These are phyloP conservation scores for Chlamydomonas sp. DNA, from an alignment of 139 green algal species.

Conservation along the genomic window DNA sequence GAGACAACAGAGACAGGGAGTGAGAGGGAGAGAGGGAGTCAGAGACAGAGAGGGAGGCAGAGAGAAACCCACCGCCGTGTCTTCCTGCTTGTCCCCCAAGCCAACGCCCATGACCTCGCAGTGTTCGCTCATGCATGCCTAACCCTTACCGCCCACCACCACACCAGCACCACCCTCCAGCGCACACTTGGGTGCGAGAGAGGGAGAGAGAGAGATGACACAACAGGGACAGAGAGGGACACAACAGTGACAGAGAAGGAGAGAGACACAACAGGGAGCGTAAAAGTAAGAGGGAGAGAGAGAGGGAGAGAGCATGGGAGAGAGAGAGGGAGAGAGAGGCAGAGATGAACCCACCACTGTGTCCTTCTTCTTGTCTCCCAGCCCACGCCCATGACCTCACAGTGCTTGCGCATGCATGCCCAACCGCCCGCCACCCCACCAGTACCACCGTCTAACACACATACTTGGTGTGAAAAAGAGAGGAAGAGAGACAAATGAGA, in stretches of 20 bases:
- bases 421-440: too few relatives aligned
- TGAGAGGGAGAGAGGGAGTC: background rate
- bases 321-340: background rate
- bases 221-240: too few relatives aligned
- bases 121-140: slow-evolving; percentile 42
- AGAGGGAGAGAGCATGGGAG: background rate
- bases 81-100: slow-evolving; percentile 15
- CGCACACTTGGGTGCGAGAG: too few relatives aligned
- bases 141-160: too few relatives aligned
- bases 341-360: slow-evolving; percentile 35
- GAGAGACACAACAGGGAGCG: background rate
- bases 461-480: too few relatives aligned
- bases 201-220: too few relatives aligned
- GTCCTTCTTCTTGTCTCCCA: slow-evolving; percentile 25
- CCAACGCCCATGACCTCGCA: slow-evolving; percentile 65
- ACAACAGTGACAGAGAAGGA: background rate
- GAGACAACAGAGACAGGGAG: background rate
- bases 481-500: too few relatives aligned
- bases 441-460: too few relatives aligned
- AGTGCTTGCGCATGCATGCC: slow-evolving; percentile 38
- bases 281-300: background rate
- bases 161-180: too few relatives aligned
- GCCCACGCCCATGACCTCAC: slow-evolving; percentile 65
- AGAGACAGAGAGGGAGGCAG: background rate
- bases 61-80: slow-evolving; percentile 46